Conservation (phyloP, 1,139 yeast genomes). For the Candida tetrigidarum region DNA sequence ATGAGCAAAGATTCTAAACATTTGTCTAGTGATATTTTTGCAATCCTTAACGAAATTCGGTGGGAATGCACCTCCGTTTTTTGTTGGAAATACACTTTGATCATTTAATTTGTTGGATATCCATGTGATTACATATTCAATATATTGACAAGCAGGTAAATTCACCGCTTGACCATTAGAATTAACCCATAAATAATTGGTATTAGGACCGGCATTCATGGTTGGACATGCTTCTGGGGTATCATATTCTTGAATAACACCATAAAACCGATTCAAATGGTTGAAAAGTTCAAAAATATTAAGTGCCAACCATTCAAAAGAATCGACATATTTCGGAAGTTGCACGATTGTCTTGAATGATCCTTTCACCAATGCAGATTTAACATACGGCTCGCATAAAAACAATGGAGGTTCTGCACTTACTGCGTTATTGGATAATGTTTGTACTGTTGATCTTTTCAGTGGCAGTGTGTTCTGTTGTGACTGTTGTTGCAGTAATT, state of each 20-base stretch:
- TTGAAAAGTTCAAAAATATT: conserved; percentile 90
- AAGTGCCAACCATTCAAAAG: conserved; percentile 94
- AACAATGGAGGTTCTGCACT: conserved; percentile 55
- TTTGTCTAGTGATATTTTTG: conserved; percentile 84
- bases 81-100: conserved; percentile 89
- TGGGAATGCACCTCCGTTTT: conserved; percentile 92
- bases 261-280: conserved; percentile 85
- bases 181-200: conserved; percentile 92
- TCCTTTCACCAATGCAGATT: conserved; percentile 96
- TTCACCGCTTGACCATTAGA: conserved; percentile 76
- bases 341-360: conserved; percentile 95
- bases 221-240: conserved; percentile 90
- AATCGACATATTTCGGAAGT: conserved; percentile 91
- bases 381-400: conserved; percentile 90
- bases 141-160: conserved; percentile 91
- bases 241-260: conserved; percentile 84
- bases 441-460: conserved; percentile 20
- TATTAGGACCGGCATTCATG: conserved; percentile 94
- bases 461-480: conserved; percentile 9
- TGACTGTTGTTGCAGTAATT: conserved; percentile 13
- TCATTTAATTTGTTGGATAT: conserved; percentile 86
- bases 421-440: conserved; percentile 5
- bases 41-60: conserved; percentile 82
- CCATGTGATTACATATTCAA: conserved; percentile 92
- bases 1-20: conserved; percentile 97